Evolutionary conservation across 768 basidiomycete genomes (phyloP), one percentile per base, ranked within the genome.

Genomic region (Rhodotorula toruloides): DNA sequence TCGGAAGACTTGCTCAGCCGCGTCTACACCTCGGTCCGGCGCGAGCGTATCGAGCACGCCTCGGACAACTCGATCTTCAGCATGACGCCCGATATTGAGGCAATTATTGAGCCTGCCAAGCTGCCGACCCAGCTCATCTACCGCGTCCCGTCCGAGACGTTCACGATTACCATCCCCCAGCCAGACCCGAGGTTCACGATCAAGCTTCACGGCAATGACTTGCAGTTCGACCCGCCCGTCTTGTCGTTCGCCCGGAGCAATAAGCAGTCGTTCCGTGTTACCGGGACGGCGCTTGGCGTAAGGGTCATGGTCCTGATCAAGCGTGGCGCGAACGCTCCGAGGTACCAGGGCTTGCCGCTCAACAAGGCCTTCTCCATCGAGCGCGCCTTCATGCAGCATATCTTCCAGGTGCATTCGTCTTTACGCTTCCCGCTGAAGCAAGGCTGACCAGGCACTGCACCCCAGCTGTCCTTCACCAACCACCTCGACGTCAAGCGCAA

Each of bases 351-450:
- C 36, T 80, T 98, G 39, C 88, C 91, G 22, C 80, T 88, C 60
- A 90, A 87, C 76, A 86, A 84, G 72, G 81, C 85, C 10, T 81
- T 98, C 73, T 81, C 83, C 29, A 86, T 94, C 65, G 91, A 94
- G 75, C 87, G 91, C n/a, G 86, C 90, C 0, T 97, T 97, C 79
- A 97, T 97, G 94, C 85, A 87, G 64, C 89, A 97, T 76, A 96
- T 93, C 0, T 93, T 98, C 82, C 90, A 96, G 76, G 57, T 62
- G 0, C 49, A 56, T 16, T 27, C 22, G 19, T 27, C n/a, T 25
- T 36, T 12, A 11, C 42, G 2, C 11, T 8, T 1, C 40, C 4
- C 27, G 31, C 4, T 42, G 31, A 21, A 8, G 19, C 2, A 11
- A 37, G 9, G 19, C 44, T 53, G 11, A 50, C 44, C 5, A 22